A percentile compares a stretch with the other conserved stretches of the same genome.
Conservation (phyloP, 768 basidiomycete genomes). For the Sporobolomyces pararoseus region DNA sequence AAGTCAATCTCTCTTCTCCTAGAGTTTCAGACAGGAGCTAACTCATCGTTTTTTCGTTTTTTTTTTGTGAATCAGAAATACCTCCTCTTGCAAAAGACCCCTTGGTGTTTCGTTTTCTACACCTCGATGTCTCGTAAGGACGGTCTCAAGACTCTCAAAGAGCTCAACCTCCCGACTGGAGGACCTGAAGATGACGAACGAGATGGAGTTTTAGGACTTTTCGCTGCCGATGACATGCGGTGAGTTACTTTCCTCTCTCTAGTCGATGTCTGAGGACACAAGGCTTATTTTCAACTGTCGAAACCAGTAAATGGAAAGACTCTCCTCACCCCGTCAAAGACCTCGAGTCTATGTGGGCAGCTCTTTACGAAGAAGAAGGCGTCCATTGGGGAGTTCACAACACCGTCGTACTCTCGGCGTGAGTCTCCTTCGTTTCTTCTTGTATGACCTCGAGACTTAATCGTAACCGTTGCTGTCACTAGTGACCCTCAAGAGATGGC, state of each 20-base stretch:
- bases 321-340: constrained; percentile 20
- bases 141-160: constrained; percentile 15
- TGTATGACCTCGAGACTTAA: background rate
- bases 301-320: background rate
- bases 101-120: constrained; percentile 31
- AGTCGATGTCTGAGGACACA: background rate
- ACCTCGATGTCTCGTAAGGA: constrained; percentile 14
- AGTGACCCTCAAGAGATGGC: constrained; percentile 7
- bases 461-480: background rate
- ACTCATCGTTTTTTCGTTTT: background rate
- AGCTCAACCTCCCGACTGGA: constrained; percentile 35
- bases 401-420: constrained; percentile 30
- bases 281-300: background rate
- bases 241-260: background rate
- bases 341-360: constrained; percentile 26
- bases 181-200: constrained; percentile 39
- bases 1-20: background rate
- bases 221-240: constrained; percentile 14
- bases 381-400: constrained; percentile 21
- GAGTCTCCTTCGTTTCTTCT: background rate
- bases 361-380: constrained; percentile 28
- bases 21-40: too few relatives aligned
- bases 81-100: constrained; percentile 16
- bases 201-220: constrained; percentile 9
- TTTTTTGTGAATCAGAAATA: constrained; percentile 9